phyloP scores from a whole-genome alignment of 2,329 filamentous ascomycete species.

The Phialophora macrospora region DNA sequence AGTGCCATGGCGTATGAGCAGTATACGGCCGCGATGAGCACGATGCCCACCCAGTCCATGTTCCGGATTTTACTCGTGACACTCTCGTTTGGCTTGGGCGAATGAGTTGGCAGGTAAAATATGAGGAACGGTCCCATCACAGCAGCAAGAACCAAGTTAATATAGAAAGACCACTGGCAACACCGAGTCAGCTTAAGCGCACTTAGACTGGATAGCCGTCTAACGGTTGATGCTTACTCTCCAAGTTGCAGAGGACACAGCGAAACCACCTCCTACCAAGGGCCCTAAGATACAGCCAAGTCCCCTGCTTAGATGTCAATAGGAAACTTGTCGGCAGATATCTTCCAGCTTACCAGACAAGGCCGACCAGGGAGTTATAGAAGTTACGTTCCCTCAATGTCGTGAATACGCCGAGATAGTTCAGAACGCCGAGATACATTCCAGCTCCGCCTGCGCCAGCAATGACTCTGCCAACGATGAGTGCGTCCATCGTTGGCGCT shows the following conservation, averaged over 20 bases:
- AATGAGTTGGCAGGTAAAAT: conserved; percentile 48
- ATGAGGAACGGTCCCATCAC: conserved; percentile 52
- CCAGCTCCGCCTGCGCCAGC: conserved; percentile 45
- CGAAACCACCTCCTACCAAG: conserved; percentile 47
- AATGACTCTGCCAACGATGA: conserved; percentile 53
- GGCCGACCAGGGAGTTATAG: conserved; percentile 45
- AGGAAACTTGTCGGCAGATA: background rate
- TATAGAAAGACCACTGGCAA: conserved; percentile 56
- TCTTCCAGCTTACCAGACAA: conserved; percentile 40
- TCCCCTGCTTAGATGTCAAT: conserved; percentile 29
- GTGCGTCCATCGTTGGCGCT: conserved; percentile 51
- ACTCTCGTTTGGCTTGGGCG: conserved; percentile 38
- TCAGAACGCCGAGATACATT: conserved; percentile 41
- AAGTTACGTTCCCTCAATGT: conserved; percentile 38
- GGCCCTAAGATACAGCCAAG: conserved; percentile 47
- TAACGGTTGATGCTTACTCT: conserved; percentile 17
- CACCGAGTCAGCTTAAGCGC: background rate
- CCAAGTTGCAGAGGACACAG: conserved; percentile 17
- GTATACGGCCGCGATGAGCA: conserved; percentile 53
- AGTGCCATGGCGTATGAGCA: conserved; percentile 55
- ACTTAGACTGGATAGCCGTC: too few species aligned
- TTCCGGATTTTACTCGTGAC: conserved; percentile 40
- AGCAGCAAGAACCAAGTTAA: conserved; percentile 59
- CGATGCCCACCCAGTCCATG: conserved; percentile 55
- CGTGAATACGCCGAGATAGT: conserved; percentile 39